Evolutionary conservation across 2,329 filamentous ascomycete species (phyloP), one percentile per base, ranked within the genome.

Genomic region (Aureobasidium lini): DNA sequence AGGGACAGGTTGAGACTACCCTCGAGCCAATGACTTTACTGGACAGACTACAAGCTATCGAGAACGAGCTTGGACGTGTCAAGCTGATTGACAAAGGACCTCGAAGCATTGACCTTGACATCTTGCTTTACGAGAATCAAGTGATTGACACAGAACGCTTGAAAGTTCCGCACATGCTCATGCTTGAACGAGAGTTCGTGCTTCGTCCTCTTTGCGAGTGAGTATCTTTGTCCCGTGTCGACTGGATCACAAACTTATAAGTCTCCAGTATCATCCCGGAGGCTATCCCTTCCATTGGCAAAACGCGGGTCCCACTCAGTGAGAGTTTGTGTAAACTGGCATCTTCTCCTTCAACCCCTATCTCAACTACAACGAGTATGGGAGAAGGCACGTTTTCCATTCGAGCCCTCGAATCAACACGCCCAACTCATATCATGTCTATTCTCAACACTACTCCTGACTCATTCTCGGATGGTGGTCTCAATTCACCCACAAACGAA

Each of bases 371-470:
- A n/a, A 57, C 54, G 11, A 57, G 42, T 9, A 57, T 57, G 54
- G 54, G 54, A 48, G 32, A 31, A 23, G 15, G 40, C n/a, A 48
- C 54, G 6, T 72, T 79, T 10, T 77, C 84, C 1, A 74, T 94
- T 40, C 82, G 83, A 53, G 79, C 88, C 16, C 74, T 79, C 6
- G 77, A 79, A 61, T 72, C 76, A 0, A 70, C 68, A 47, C 82
- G 86, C 49, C 79, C 76, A 57, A 96, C 93, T 0, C 84, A 84
- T 47, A 75, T 96, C 65, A 99, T 99, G 94, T 89, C 89, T 58
- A 95, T 99, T 64, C 79, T 97, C 47, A 99, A 99, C 73, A 77
- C 95, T 56, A 97, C 94, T 0, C 93, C 93, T 0, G 93, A 99
- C 75, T 97, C 93, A 9, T 99, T 99, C 77, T 97, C 93, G 1